Conservation (phyloP, 73 alveolate species). For the Stentor roeselii region DNA sequence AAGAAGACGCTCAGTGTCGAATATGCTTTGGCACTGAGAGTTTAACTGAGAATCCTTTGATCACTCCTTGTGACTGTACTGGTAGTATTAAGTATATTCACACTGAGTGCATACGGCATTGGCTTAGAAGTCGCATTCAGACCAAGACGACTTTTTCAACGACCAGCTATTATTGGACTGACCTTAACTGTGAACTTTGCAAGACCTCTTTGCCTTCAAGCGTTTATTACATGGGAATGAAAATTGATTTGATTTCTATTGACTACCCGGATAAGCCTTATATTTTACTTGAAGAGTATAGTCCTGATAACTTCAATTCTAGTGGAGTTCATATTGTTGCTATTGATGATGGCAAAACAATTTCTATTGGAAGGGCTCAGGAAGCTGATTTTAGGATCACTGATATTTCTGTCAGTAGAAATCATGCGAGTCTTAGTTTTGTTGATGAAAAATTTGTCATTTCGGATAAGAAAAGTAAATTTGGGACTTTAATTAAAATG, state of each 20-base stretch:
- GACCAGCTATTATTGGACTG: slow-evolving; percentile 57
- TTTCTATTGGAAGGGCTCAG: slow-evolving; percentile 67
- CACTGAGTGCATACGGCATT: slow-evolving; percentile 24
- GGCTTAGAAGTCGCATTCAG: no score
- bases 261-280: slow-evolving; percentile 29
- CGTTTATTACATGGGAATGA: slow-evolving; percentile 40
- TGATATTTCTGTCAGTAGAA: slow-evolving; percentile 77
- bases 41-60: slow-evolving; percentile 24
- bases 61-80: slow-evolving; percentile 37
- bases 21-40: slow-evolving; percentile 24
- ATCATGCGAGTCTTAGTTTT: slow-evolving; percentile 52
- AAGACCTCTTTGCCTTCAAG: slow-evolving; percentile 78
- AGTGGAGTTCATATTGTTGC: no score
- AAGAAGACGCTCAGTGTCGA: slow-evolving; percentile 21
- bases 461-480: slow-evolving; percentile 72
- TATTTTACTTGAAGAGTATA: slow-evolving; percentile 29
- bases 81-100: slow-evolving; percentile 36
- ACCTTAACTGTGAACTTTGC: slow-evolving; percentile 83
- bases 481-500: slow-evolving; percentile 69
- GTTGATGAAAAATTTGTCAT: slow-evolving; percentile 49
- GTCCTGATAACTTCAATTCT: no score
- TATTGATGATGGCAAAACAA: no score
- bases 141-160: slow-evolving; percentile 42
- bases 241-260: slow-evolving; percentile 26
- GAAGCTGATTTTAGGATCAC: slow-evolving; percentile 65